These are phyloP conservation scores for Botrytis pseudocinerea DNA, from an alignment of 2,329 filamentous ascomycete species.

Conservation along the genomic window DNA sequence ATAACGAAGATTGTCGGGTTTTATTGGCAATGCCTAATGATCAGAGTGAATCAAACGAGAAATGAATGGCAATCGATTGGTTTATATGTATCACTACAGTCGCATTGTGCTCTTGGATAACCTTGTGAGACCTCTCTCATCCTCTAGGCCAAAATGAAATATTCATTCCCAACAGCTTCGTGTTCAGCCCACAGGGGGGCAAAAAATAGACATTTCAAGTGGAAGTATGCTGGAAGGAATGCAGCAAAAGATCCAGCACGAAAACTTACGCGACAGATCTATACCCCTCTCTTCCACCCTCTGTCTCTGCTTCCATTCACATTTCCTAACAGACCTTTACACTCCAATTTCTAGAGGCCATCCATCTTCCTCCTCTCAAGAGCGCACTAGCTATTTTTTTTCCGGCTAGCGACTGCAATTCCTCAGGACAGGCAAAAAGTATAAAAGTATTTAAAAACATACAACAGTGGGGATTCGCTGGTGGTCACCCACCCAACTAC, in stretches of 20 bases:
- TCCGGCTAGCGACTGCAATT: background rate
- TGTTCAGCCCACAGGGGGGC: background rate
- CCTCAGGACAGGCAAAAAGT: background rate
- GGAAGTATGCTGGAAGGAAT: background rate
- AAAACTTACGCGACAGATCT: background rate
- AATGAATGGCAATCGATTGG: background rate
- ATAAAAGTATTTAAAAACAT: background rate
- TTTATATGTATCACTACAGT: background rate
- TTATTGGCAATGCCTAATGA: background rate
- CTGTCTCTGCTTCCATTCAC: background rate
- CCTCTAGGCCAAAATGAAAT: too few species aligned
- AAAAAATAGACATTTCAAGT: background rate
- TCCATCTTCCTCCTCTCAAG: too few species aligned
- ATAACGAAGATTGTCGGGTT: conserved; percentile 24
- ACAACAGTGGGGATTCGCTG: conserved; percentile 20
- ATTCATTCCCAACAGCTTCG: background rate
- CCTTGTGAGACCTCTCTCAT: background rate
- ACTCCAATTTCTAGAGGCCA: background rate
- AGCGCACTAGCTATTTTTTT: background rate
- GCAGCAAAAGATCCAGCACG: background rate
- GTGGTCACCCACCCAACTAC: conserved; percentile 24
- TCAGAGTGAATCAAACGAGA: background rate
- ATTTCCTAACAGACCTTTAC: background rate
- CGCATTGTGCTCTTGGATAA: background rate
- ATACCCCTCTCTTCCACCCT: background rate